A percentile compares a stretch with the other conserved stretches of the same genome.
Conservation (phyloP, 768 basidiomycete species). For the Lentinula raphanica region DNA sequence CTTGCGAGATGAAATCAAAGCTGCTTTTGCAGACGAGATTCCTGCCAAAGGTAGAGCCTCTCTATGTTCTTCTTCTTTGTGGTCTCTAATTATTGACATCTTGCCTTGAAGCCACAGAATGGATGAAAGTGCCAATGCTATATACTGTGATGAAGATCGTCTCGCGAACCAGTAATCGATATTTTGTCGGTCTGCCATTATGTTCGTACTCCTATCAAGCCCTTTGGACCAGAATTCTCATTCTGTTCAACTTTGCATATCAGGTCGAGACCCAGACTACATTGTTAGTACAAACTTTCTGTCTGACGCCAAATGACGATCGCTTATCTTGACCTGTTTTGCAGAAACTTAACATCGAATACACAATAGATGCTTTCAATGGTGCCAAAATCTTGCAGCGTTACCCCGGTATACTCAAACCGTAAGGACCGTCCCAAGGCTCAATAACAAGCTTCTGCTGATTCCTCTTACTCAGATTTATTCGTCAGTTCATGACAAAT, state of each 20-base stretch:
- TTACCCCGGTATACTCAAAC: conserved; percentile 33
- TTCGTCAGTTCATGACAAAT: conserved; percentile 1
- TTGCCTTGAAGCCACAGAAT: conserved; percentile 1
- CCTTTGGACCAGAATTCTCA: background rate
- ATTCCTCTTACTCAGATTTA: conserved; percentile 1
- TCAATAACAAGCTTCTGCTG: background rate
- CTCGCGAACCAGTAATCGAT: conserved; percentile 6
- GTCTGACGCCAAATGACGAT: background rate
- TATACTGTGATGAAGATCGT: conserved; percentile 7
- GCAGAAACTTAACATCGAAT: conserved; percentile 13
- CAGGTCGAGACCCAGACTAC: conserved; percentile 5
- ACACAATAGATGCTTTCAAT: conserved; percentile 27
- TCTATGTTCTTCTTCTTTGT: background rate
- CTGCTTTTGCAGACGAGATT: conserved; percentile 8
- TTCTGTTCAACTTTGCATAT: background rate
- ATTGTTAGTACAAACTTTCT: background rate
- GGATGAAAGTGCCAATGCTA: conserved; percentile 7
- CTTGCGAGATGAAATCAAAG: conserved; percentile 9
- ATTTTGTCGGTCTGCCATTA: conserved; percentile 10
- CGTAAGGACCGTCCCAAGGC: conserved; percentile 23
- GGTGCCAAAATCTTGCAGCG: conserved; percentile 23
- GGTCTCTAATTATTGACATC: background rate
- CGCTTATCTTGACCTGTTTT: background rate
- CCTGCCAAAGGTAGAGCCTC: conserved; percentile 1
- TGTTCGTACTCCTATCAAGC: conserved; percentile 2